Conservation (phyloP, 2,329 filamentous ascomycete species). For the Talaromyces sp. region DNA sequence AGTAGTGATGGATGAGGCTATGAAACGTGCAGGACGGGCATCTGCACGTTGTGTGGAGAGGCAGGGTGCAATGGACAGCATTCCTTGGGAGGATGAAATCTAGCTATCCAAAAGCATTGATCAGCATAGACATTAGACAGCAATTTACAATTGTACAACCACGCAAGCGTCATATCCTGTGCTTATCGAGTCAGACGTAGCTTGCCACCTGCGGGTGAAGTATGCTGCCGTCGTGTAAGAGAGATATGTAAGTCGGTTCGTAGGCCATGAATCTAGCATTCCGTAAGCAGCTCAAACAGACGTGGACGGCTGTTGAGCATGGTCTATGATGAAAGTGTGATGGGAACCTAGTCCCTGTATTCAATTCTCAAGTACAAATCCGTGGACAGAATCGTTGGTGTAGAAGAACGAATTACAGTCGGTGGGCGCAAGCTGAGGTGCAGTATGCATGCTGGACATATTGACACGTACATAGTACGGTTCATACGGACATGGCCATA, state of each 20-base stretch:
- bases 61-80: constrained; percentile 47
- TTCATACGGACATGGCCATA: neutral
- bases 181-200: neutral
- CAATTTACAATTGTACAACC: neutral
- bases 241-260: neutral
- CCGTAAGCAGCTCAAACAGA: neutral
- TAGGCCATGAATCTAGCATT: neutral
- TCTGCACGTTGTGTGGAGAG: constrained; percentile 45
- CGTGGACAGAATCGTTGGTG: neutral
- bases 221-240: neutral
- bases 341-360: neutral
- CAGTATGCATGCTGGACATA: constrained; percentile 1
- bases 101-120: constrained; percentile 14
- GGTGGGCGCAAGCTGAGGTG: constrained; percentile 10
- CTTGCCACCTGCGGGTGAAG: neutral
- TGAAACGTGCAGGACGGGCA: constrained; percentile 43
- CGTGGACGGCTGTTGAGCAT: neutral
- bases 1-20: constrained; percentile 44
- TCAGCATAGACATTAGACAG: neutral
- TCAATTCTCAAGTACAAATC: neutral
- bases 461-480: neutral
- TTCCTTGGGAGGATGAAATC: constrained; percentile 48
- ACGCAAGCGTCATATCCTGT: neutral
- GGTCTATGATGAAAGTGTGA: neutral
- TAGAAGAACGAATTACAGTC: neutral